Conservation (phyloP, 805 yeast species). For the Candida dendrica region DNA sequence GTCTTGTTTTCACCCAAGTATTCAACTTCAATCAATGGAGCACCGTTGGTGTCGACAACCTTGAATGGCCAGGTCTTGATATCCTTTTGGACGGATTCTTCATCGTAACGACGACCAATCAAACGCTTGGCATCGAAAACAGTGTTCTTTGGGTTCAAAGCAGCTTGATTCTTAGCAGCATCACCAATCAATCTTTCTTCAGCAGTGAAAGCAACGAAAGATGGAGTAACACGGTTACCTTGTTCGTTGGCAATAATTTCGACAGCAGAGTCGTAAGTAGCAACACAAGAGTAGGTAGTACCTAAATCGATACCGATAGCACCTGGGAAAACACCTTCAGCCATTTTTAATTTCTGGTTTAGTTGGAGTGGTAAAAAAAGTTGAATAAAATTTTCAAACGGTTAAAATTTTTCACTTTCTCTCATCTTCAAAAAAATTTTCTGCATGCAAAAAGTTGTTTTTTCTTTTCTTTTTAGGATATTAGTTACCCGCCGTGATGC, state of each 20-base stretch:
- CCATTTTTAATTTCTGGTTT: constrained; percentile 38
- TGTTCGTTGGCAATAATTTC: constrained; percentile 78
- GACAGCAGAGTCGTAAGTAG: constrained; percentile 70
- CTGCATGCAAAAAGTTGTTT: neutral
- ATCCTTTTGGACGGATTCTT: constrained; percentile 75
- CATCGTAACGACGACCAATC: constrained; percentile 75
- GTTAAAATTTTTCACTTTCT: neutral
- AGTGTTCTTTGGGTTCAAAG: constrained; percentile 71
- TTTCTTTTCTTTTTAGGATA: neutral
- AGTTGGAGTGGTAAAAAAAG: neutral
- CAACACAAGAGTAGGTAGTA: constrained; percentile 79
- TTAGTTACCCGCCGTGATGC: neutral
- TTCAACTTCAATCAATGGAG: constrained; percentile 65
- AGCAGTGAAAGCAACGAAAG: constrained; percentile 73
- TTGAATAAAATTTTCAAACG: neutral
- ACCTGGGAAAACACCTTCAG: constrained; percentile 99
- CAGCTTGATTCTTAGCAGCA: constrained; percentile 80
- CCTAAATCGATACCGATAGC: constrained; percentile 98
- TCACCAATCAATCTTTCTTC: constrained; percentile 78
- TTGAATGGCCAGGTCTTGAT: constrained; percentile 87
- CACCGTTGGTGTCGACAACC: constrained; percentile 55
- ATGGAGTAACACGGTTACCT: constrained; percentile 82
- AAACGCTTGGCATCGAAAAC: constrained; percentile 79
- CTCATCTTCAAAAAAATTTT: neutral
- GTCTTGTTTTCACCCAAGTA: constrained; percentile 63